A percentile compares a stretch with the other conserved stretches of the same genome.
These are phyloP conservation scores for Umbelopsis vinacea DNA, from an alignment of 192 early-diverging fungal genomes.

Conservation along the genomic window DNA sequence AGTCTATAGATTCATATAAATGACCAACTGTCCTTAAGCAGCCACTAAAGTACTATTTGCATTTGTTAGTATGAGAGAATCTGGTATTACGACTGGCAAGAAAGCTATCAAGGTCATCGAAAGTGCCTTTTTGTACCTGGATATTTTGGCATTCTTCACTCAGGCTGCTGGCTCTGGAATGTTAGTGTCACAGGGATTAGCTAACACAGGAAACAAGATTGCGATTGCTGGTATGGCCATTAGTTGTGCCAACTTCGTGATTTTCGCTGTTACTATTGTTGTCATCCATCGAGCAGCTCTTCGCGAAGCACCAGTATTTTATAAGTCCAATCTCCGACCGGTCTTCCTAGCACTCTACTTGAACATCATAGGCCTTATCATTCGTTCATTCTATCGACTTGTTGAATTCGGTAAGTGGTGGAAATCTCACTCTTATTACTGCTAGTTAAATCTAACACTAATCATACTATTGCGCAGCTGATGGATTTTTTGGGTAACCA, in stretches of 20 bases:
- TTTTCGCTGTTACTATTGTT: slow-evolving; percentile 37
- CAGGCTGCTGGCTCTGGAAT: slow-evolving; percentile 53
- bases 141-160: slow-evolving; percentile 47
- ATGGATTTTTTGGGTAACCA: slow-evolving; percentile 13
- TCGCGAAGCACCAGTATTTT: slow-evolving; percentile 24
- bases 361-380: slow-evolving; percentile 44
- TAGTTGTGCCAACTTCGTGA: slow-evolving; percentile 47
- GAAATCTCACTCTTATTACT: neutral
- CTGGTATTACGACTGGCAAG: neutral
- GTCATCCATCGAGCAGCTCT: slow-evolving; percentile 32
- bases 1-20: neutral
- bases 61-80: neutral
- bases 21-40: neutral
- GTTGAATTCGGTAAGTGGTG: slow-evolving; percentile 42
- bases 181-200: slow-evolving; percentile 27
- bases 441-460: neutral
- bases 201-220: slow-evolving; percentile 42
- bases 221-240: slow-evolving; percentile 47
- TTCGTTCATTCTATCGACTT: slow-evolving; percentile 52
- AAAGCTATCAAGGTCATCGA: slow-evolving; percentile 5
- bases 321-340: slow-evolving; percentile 31
- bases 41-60: neutral
- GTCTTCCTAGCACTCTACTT: slow-evolving; percentile 33
- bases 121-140: slow-evolving; percentile 44
- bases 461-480: neutral